These are phyloP conservation scores for Saccharomyces jurei DNA, from an alignment of 805 yeast species.

Conservation along the genomic window DNA sequence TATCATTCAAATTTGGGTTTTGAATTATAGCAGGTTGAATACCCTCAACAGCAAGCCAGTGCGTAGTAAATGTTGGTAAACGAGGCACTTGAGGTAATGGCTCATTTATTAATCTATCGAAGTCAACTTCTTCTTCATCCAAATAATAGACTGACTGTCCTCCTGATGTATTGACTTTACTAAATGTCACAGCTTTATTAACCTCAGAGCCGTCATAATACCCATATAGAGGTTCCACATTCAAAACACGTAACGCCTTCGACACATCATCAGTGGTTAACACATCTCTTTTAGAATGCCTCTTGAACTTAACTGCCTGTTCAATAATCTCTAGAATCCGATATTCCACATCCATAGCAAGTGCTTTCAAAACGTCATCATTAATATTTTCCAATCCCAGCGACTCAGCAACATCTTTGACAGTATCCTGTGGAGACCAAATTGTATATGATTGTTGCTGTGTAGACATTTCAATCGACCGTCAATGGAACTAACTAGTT, in stretches of 20 bases:
- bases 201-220: constrained; percentile 45
- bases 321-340: constrained; percentile 91
- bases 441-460: constrained; percentile 63
- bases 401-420: constrained; percentile 89
- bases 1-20: constrained; percentile 75
- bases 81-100: constrained; percentile 95
- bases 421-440: constrained; percentile 97
- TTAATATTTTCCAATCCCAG: constrained; percentile 70
- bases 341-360: constrained; percentile 99
- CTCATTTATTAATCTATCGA: constrained; percentile 85
- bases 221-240: constrained; percentile 91
- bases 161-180: constrained; percentile 80
- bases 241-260: constrained; percentile 72
- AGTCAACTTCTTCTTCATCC: constrained; percentile 88
- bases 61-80: constrained; percentile 85
- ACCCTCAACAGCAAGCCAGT: constrained; percentile 97
- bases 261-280: constrained; percentile 75
- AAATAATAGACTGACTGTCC: constrained; percentile 91
- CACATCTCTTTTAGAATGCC: constrained; percentile 81
- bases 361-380: constrained; percentile 87
- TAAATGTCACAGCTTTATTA: constrained; percentile 60
- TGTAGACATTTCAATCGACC: constrained; percentile 11
- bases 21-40: constrained; percentile 97
- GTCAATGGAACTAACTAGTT: neutral
- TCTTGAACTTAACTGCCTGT: constrained; percentile 92